Base-by-base conservation (phyloP, 208 protist species). In the Angomonas desouzai region DNA sequence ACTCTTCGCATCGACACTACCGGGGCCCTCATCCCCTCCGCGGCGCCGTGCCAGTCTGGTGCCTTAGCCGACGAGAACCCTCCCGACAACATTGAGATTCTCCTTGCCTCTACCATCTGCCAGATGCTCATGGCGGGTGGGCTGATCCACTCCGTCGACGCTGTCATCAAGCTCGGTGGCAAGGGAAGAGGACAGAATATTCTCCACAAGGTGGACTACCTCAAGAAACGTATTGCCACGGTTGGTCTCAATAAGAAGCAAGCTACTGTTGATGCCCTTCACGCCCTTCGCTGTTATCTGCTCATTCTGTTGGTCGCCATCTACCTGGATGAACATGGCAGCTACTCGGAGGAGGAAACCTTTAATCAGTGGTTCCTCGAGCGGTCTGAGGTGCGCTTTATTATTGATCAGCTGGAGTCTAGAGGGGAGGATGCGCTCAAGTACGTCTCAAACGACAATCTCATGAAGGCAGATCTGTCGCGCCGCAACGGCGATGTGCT, bases 61-160 rank as follows among this genome's bases (percentile, higher is more conserved):
- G 77, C 48, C 28, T 30, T 68, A 27, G 33, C 53, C 2, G 69
- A 82, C 32, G 80, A 89, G 32, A 47, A 85, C 27, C 85, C 89
- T 18, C 74, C 77, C 33, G 68, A 76, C 38, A 66, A 72, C 43
- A 71, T 91, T 1, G 89, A 92, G 70, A 62, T 90, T 32, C 83
- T 82, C 3, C 61, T 92, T 13, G 89, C 89, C 23, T 91, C 81
- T 3, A 91, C 81, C 33, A 92, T 94, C 29, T 89, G 83, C 67
- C 89, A 94, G 70, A 94, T 94, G 83, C 78, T 94, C 29, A 87
- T 81, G 18, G 77, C 85, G 7, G 89, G 89, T 48, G 85, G 77
- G 1, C 63, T 94, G 33, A 64, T 94, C 32, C 73, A 74, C 45
- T 86, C 86, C 13, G 83, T 91, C 3, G 75, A 86, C 38, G 78